phyloP scores from a whole-genome alignment of 768 basidiomycete genomes.

The Lactarius quietus region DNA sequence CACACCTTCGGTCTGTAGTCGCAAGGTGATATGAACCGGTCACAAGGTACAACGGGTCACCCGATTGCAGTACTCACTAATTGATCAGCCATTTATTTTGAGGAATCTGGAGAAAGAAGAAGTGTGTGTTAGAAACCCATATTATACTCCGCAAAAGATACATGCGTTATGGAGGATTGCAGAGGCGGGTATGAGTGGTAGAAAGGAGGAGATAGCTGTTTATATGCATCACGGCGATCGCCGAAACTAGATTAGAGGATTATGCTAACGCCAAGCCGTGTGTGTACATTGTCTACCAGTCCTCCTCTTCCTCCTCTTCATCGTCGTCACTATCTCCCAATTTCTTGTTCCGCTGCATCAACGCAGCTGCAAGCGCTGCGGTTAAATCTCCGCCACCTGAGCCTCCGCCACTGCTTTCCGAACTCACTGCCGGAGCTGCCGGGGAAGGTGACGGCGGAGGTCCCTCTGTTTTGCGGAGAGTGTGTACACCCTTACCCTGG shows the following conservation, averaged over 20 bases:
- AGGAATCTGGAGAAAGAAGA: slow-evolving; percentile 11
- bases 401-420: slow-evolving; percentile 35
- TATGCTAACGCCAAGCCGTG: neutral
- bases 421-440: slow-evolving; percentile 34
- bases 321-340: slow-evolving; percentile 66
- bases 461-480: slow-evolving; percentile 57
- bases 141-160: neutral
- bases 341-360: slow-evolving; percentile 80
- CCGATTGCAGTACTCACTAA: slow-evolving; percentile 38
- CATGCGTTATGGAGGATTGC: neutral
- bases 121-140: neutral
- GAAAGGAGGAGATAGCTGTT: neutral
- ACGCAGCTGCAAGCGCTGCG: slow-evolving; percentile 75
- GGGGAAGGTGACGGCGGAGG: slow-evolving; percentile 28
- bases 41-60: neutral
- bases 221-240: slow-evolving; percentile 19
- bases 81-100: slow-evolving; percentile 48
- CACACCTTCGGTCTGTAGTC: slow-evolving; percentile 55
- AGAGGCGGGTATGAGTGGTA: neutral
- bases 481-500: slow-evolving; percentile 72
- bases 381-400: slow-evolving; percentile 72
- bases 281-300: slow-evolving; percentile 21
- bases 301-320: slow-evolving; percentile 34
- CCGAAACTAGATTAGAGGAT: slow-evolving; percentile 1
- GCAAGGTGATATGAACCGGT: slow-evolving; percentile 1